These are phyloP conservation scores for Podaxis carcinomalis DNA, from an alignment of 768 basidiomycete species.

Conservation along the genomic window DNA sequence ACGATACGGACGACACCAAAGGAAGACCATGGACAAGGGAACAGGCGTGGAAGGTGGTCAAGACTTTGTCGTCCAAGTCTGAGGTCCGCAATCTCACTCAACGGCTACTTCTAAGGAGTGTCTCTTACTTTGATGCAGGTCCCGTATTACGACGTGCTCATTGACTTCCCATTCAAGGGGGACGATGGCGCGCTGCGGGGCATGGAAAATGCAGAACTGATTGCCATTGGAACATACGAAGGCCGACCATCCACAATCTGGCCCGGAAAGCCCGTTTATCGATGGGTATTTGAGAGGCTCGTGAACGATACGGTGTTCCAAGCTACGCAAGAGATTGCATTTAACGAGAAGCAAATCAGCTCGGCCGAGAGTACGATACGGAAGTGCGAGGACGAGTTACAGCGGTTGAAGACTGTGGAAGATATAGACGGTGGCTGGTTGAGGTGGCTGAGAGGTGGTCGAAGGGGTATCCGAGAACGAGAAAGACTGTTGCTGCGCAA, in stretches of 20 bases:
- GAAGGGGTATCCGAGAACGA: constrained; percentile 53
- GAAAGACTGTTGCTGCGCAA: constrained; percentile 68
- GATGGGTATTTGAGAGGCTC: constrained; percentile 79
- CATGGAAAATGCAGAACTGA: constrained; percentile 88
- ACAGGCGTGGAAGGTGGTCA: constrained; percentile 85
- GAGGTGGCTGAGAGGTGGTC: constrained; percentile 32
- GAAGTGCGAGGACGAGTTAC: constrained; percentile 73
- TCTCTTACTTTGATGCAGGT: constrained; percentile 39
- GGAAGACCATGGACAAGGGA: constrained; percentile 77
- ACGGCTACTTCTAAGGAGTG: background rate
- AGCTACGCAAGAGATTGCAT: constrained; percentile 76
- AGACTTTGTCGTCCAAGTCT: constrained; percentile 57
- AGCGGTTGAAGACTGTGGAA: constrained; percentile 58
- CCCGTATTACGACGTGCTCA: constrained; percentile 75
- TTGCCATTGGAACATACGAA: constrained; percentile 76
- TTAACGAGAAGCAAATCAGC: constrained; percentile 65
- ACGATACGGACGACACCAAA: constrained; percentile 87
- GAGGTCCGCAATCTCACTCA: constrained; percentile 46
- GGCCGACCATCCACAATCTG: constrained; percentile 81
- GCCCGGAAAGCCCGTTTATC: constrained; percentile 89
- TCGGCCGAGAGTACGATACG: constrained; percentile 61
- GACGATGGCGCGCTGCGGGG: constrained; percentile 74
- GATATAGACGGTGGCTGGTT: constrained; percentile 36
- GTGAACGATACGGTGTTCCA: constrained; percentile 75
- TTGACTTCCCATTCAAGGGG: constrained; percentile 90